phyloP scores from a whole-genome alignment of 805 yeast species.

The Millerago galiae region DNA sequence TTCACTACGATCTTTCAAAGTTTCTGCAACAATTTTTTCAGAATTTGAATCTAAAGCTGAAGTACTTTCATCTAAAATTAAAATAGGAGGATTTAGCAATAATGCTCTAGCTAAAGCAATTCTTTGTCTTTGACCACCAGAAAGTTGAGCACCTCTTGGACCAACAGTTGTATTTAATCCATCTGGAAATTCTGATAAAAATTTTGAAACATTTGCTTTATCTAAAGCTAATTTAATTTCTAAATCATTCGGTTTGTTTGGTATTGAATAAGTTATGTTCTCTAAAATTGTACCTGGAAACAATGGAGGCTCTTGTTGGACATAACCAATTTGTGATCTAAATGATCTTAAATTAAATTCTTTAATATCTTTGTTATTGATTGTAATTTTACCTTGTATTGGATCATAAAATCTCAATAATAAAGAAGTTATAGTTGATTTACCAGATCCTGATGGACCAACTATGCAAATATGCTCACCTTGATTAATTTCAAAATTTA shows the following conservation, averaged over 20 bases:
- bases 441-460: constrained; percentile 97
- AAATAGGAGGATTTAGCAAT: constrained; percentile 68
- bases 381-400: constrained; percentile 48
- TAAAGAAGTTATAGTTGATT: constrained; percentile 79
- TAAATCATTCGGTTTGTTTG: constrained; percentile 43
- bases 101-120: constrained; percentile 87
- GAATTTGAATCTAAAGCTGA: constrained; percentile 87
- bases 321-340: constrained; percentile 77
- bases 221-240: constrained; percentile 55
- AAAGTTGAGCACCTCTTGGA: constrained; percentile 78
- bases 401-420: constrained; percentile 84
- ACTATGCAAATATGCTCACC: constrained; percentile 92
- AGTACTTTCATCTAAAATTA: constrained; percentile 90
- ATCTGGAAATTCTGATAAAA: constrained; percentile 71
- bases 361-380: constrained; percentile 59
- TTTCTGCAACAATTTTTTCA: constrained; percentile 77
- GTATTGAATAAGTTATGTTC: constrained; percentile 70
- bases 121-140: constrained; percentile 95
- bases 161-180: constrained; percentile 81
- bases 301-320: constrained; percentile 86
- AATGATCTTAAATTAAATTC: constrained; percentile 66
- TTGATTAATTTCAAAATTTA: constrained; percentile 55
- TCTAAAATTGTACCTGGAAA: constrained; percentile 83
- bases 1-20: constrained; percentile 48
- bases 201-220: constrained; percentile 67